Base-by-base conservation (phyloP, 2,329 filamentous ascomycete genomes). In the Neofusicoccum cordaticola region DNA sequence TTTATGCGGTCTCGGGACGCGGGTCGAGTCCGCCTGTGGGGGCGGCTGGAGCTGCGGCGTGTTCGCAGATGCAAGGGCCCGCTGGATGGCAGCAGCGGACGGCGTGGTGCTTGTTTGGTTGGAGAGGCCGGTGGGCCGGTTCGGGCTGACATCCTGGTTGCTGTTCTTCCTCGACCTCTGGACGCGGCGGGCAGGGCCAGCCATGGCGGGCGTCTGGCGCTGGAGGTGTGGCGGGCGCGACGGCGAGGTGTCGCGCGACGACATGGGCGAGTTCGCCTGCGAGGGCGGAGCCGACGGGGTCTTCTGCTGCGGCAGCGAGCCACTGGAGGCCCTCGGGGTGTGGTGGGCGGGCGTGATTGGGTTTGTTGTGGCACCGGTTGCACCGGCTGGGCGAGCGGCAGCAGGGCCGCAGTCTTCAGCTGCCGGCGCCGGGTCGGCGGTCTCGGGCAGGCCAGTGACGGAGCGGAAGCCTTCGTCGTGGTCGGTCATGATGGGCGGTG, bases 1-100 rank as follows among this genome's bases (percentile, higher is more conserved):
- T 75, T 93, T 92, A 71, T 89, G 84, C 13, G 90, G 62, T 67
- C 84, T 84, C 50, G 88, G 83, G 62, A 86, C 81, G 77, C 88
- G 88, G 70, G 85, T 81, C 6, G 85, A 77, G 68, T 96, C 91
- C 65, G 86, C 82, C 45, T 82, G 76, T 6, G 83, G 76, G 39
- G 88, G 84, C 56, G 82, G 78, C 50, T 86, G 85, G 41, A 94
- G 80, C 60, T 86, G 84, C 7, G 91, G 89, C 56, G 87, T 89
- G 68, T 82, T 88, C 41, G 88, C 81, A 42, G 90, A 85, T 15
- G 90, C 90, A 56, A 94, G 81, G 66, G 87, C 85, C 74, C 88
- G 86, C 75, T 90, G 85, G 65, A 88, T 82, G 19, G 88, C 82
- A 27, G 87, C 83, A 31, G 88, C 84, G 58, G 87, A 87, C 41